Evolutionary conservation across 345 rosid genomes (phyloP).

Genomic region (Corymbia maculata): DNA sequence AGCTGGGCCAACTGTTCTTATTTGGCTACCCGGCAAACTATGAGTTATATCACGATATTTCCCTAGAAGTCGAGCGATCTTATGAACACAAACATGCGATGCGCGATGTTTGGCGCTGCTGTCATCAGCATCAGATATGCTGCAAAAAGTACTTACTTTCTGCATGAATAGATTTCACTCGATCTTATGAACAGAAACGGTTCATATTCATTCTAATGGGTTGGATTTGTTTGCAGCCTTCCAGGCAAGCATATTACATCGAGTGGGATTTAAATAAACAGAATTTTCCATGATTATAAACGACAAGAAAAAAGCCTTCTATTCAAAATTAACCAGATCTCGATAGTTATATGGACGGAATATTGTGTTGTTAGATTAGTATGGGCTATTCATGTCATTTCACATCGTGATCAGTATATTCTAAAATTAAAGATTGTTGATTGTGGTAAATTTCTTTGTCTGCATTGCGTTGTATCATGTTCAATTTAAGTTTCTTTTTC

Average conservation of each 20-base stretch:
- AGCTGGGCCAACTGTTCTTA: neutral
- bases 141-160: neutral
- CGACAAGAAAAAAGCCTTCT: neutral
- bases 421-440: accelerated
- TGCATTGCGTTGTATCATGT: accelerated
- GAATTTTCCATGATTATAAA: neutral
- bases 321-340: neutral
- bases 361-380: accelerated
- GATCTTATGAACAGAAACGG: neutral
- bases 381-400: accelerated
- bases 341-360: accelerated
- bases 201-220: too few species aligned
- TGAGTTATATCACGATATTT: neutral
- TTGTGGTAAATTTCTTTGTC: neutral
- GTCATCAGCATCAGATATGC: neutral
- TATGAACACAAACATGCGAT: neutral
- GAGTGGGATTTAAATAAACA: neutral
- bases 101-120: neutral
- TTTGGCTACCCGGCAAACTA: neutral
- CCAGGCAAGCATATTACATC: neutral
- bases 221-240: too few species aligned
- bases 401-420: neutral
- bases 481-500: accelerated
- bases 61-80: neutral
- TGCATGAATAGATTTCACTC: neutral